A percentile compares a stretch with the other conserved stretches of the same genome.
These are phyloP conservation scores for Eutrema salsugineum DNA, from an alignment of 441 rosid genomes.

Conservation along the genomic window DNA sequence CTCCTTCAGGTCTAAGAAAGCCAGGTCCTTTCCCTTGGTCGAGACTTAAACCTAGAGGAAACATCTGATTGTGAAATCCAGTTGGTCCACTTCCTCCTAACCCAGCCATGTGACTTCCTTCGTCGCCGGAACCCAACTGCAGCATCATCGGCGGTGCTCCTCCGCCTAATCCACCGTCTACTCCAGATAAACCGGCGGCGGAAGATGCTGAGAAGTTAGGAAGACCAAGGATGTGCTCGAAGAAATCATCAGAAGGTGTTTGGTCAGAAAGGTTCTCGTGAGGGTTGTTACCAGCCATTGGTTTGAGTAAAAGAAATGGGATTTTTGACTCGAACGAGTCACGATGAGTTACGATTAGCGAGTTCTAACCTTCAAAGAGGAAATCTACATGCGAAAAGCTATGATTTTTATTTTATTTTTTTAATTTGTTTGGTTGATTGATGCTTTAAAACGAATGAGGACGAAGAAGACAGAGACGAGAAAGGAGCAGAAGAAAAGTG, in stretches of 20 bases:
- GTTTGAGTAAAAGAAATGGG: neutral
- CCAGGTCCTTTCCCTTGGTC: constrained; percentile 85
- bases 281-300: constrained; percentile 35
- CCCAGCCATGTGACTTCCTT: constrained; percentile 46
- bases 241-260: constrained; percentile 74
- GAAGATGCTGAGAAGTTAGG: constrained; percentile 57
- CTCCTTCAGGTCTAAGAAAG: constrained; percentile 71
- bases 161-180: constrained; percentile 32
- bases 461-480: constrained; percentile 32
- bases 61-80: constrained; percentile 66
- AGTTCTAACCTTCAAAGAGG: neutral
- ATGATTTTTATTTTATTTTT: neutral
- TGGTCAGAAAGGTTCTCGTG: constrained; percentile 38
- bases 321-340: constrained; percentile 13
- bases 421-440: neutral
- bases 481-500: constrained; percentile 29
- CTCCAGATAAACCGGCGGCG: constrained; percentile 46
- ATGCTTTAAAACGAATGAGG: constrained; percentile 29
- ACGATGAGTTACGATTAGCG: neutral
- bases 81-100: constrained; percentile 53
- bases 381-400: constrained; percentile 21
- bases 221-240: constrained; percentile 81
- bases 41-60: constrained; percentile 85
- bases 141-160: constrained; percentile 69
- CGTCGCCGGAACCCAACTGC: constrained; percentile 82